Evolutionary conservation across 1,284 basidiomycete genomes (phyloP).

Genomic region (Apiotrichum domesticum): DNA sequence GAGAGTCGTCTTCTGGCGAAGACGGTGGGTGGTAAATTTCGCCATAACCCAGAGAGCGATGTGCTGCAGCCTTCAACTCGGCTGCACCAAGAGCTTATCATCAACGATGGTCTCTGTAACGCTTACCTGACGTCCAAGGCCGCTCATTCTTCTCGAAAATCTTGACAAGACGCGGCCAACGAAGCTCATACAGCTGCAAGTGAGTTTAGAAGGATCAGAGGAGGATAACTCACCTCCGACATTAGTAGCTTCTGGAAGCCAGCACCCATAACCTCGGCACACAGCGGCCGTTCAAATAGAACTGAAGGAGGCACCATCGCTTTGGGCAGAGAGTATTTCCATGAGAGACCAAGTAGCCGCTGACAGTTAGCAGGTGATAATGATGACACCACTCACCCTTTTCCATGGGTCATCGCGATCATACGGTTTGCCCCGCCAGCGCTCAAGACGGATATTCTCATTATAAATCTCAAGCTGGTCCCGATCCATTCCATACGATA

Average conservation of each 20-base stretch:
- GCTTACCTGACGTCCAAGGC: conserved; percentile 55
- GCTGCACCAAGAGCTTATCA: conserved; percentile 19
- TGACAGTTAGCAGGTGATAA: background rate
- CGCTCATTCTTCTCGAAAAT: conserved; percentile 58
- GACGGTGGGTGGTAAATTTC: background rate
- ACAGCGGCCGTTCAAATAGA: conserved; percentile 58
- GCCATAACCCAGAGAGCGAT: conserved; percentile 28
- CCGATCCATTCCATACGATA: conserved; percentile 64
- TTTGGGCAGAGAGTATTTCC: conserved; percentile 53
- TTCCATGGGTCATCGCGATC: conserved; percentile 35
- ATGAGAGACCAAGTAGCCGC: conserved; percentile 49
- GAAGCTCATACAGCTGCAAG: conserved; percentile 66
- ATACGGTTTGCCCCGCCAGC: conserved; percentile 30
- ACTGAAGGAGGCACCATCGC: conserved; percentile 56
- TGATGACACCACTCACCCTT: conserved; percentile 20
- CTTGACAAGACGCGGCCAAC: conserved; percentile 71
- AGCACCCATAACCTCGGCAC: conserved; percentile 70
- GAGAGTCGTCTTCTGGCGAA: conserved; percentile 27
- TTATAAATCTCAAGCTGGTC: conserved; percentile 64
- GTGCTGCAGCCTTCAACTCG: conserved; percentile 22
- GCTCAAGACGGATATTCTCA: conserved; percentile 55
- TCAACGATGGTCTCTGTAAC: background rate
- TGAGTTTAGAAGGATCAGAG: background rate
- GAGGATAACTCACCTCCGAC: conserved; percentile 51
- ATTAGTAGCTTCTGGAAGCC: conserved; percentile 64